Evolutionary conservation across 805 yeast genomes (phyloP).

Genomic region (Lipomyces orientalis): DNA sequence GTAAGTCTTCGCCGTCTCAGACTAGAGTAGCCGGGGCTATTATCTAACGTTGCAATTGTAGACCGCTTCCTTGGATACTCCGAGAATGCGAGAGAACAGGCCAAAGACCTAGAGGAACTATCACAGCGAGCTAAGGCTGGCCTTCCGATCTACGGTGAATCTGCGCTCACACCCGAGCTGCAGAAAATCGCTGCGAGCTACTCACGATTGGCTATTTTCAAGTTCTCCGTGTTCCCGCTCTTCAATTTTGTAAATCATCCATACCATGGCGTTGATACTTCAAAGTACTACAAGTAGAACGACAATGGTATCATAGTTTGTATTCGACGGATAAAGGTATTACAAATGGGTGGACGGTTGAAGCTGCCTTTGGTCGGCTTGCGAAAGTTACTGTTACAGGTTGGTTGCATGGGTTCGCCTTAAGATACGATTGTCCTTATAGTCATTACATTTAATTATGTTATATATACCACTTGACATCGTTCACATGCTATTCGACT

Average conservation of each 20-base stretch:
- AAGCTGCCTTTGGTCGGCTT: background rate
- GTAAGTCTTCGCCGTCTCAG: constrained; percentile 10
- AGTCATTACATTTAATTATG: background rate
- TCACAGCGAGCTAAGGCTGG: constrained; percentile 69
- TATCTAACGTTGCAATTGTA: constrained; percentile 40
- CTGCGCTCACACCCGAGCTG: constrained; percentile 68
- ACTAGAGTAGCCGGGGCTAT: background rate
- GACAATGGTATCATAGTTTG: background rate
- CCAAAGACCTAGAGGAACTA: constrained; percentile 73
- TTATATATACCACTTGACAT: constrained; percentile 1
- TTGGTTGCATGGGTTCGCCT: background rate
- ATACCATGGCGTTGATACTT: constrained; percentile 71
- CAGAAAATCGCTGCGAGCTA: constrained; percentile 79
- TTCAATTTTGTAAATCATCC: constrained; percentile 82
- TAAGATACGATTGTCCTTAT: constrained; percentile 3
- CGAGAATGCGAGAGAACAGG: constrained; percentile 74
- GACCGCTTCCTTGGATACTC: constrained; percentile 78
- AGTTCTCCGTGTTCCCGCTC: constrained; percentile 73
- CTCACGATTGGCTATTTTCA: constrained; percentile 70
- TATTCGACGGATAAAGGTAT: background rate
- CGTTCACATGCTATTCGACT: background rate
- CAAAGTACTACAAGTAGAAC: constrained; percentile 26
- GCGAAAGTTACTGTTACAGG: background rate
- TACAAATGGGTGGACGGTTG: background rate
- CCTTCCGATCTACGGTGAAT: constrained; percentile 67